Base-by-base conservation (phyloP, 805 yeast genomes). In the Myxozyma vanderwaltii region DNA sequence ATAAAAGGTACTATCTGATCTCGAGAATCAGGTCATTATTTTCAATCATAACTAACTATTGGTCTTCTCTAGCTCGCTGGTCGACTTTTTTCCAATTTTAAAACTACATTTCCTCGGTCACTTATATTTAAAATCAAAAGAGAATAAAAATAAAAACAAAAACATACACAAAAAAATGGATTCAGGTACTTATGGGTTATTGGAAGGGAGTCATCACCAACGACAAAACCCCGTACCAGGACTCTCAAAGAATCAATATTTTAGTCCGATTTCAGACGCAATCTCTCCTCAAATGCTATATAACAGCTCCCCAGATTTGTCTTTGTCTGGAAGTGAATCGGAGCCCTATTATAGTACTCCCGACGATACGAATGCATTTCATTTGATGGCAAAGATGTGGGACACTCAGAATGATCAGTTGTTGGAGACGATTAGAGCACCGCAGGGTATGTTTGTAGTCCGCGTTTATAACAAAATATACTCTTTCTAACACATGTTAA, bases 301-400 rank as follows among this genome's bases (percentile, higher is more conserved):
- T 33, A 43, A 54, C 17, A 59, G 58, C 46, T 57, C 63, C 17
- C 62, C 64, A 7, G 58, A 52, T 27, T 40, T 58, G 29, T 41
- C 56, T 3, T 21, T 52, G 23, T 54, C 59, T 12, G 59, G 56
- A 15, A 53, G 56, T 44, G 63, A 61, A 39, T 53, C 56, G 2
- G 64, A 58, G 10, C 48, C 29, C 21, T 57, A 53, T 17, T 54
- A 41, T 41, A 39, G 54, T 29, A 41, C 52, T 8, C 49, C 57
- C 24, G 54, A 35, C 12, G 48, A 44, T 27, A 36, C 41, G 2
- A 19, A 47, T 6, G 44, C 54, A 4, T 40, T 21, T 15, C 33
- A 38, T 4, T 19, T 55, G 51, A 51, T 47, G 54, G 26, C 50
- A 31, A 49, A 41, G 29, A 41, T 47, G 46, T 54, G 59, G 59